Evolutionary conservation across 495 filamentous ascomycete species (phyloP), one percentile per base, ranked within the genome.

Genomic region (Polyplosphaeria fusca): DNA sequence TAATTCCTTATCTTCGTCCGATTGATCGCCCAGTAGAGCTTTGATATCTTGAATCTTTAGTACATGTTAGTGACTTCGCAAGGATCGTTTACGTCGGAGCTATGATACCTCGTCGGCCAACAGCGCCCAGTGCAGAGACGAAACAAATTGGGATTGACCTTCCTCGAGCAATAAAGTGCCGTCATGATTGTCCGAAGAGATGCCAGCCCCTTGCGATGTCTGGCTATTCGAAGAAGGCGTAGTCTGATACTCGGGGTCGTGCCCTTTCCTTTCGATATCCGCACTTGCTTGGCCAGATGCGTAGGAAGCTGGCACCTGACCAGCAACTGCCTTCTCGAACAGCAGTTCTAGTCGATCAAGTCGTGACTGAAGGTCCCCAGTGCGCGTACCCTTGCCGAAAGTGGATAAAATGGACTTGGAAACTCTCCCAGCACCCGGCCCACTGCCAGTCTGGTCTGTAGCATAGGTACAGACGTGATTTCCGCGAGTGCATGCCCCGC

Each of bases 21-120:
- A 12, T 14, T 42, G 20, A 30, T 60, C 47, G 4, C 62, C 52
- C 22, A 65, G 50, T 1, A 65, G 42, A 2, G 62, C 62, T 45
- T 65, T 65, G 47, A 65, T 65, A 39, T 65, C 62, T 61, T 65
- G 62, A 12, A 65, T 65, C 62, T 64, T n/a, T n/a, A n/a, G n/a
- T n/a, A n/a, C n/a, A n/a, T n/a, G n/a, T n/a, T n/a, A n/a, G n/a
- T n/a, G n/a, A n/a, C n/a, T n/a, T 23, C 24, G 4, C 18, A 11
- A 47, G 13, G 27, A 7, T 27, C 23, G 44, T 5, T 3, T 24
- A 39, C n/a, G n/a, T n/a, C n/a, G n/a, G n/a, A n/a, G n/a, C n/a
- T n/a, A n/a, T n/a, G n/a, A n/a, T n/a, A 65, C 62, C 58, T 66
- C 63, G 24, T 66, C 58, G 13, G 63, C 58, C 38, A 66, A 32